Base-by-base conservation (phyloP, 768 basidiomycete genomes). In the Tremella yokohamensis region DNA sequence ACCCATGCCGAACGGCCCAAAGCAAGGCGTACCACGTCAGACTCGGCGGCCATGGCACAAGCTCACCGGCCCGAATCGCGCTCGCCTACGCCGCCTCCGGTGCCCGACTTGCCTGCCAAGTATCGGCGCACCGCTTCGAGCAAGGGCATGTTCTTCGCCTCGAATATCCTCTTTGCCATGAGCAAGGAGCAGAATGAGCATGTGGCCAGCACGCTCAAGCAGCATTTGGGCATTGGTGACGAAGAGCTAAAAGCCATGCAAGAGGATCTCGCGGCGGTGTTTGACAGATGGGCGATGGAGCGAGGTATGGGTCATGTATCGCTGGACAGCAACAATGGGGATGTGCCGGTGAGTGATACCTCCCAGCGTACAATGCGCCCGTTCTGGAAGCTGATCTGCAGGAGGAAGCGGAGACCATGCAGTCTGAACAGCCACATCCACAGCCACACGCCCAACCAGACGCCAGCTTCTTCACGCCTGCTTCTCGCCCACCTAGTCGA, bases 51-150 rank as follows among this genome's bases (percentile, higher is more conserved):
- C 26, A 20, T 24, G 22, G 26, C 48, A 8, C 48, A 25, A 24
- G 15, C 3, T 19, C 20, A 15, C 18, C 26, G 20, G 3, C 48
- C 48, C 8, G 29, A 34, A 11, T 39, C 49, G 1, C 52, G 68
- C 25, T 70, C 68, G 8, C 65, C 65, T 25, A 70, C 68, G 2
- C 68, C 68, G 7, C 68, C 68, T 0, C 68, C 68, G 18, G 55
- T 70, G 11, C 61, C 68, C 2, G 49, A 56, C 13, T 24, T 67
- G 11, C 62, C 62, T 2, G 48, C 37, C 11, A 56, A 64, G 38
- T 64, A 58, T 40, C 62, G 60, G n/a, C 49, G 49, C 12, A 22
- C 24, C 9, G 8, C 22, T 11, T 13, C 29, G 18, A 18, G 29
- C 24, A 49, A 26, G 20, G 15, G 20, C 16, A 20, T 24, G 26